phyloP scores from a whole-genome alignment of 768 basidiomycete genomes.

The Lyophyllum semitale region DNA sequence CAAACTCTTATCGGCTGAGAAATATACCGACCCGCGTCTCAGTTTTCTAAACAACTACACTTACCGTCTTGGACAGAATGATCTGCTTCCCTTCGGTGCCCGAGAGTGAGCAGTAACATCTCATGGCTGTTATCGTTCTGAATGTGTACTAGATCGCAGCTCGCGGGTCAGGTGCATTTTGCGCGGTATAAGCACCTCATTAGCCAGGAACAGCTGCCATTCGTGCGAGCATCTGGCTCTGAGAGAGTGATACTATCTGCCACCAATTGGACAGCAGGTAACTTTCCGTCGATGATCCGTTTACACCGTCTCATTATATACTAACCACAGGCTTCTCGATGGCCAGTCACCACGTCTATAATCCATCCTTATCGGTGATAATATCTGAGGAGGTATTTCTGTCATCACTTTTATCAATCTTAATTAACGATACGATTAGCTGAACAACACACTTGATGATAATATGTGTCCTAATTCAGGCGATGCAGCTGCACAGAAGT shows the following conservation, averaged over 20 bases:
- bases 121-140: background rate
- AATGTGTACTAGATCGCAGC: slow-evolving; percentile 28
- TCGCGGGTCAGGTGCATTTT: slow-evolving; percentile 54
- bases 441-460: slow-evolving; percentile 72
- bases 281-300: background rate
- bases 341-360: slow-evolving; percentile 47
- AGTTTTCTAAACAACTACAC: slow-evolving; percentile 60
- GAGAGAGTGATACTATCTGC: slow-evolving; percentile 68
- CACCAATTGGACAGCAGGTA: slow-evolving; percentile 70
- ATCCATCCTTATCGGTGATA: slow-evolving; percentile 55
- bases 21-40: slow-evolving; percentile 46
- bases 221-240: slow-evolving; percentile 47
- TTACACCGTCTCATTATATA: background rate
- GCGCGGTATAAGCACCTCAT: slow-evolving; percentile 56
- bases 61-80: slow-evolving; percentile 58
- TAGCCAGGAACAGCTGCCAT: slow-evolving; percentile 44
- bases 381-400: slow-evolving; percentile 53
- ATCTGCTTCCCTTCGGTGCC: slow-evolving; percentile 70
- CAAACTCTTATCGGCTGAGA: slow-evolving; percentile 52
- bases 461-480: slow-evolving; percentile 63
- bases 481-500: slow-evolving; percentile 41
- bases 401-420: background rate
- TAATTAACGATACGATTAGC: slow-evolving; percentile 23
- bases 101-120: slow-evolving; percentile 47
- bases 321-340: slow-evolving; percentile 53